Percentiles rank a stretch among this genome's conserved stretches.
Evolutionary conservation across 1,139 yeast species (phyloP).

Genomic region (Sporopachydermia cereana): DNA sequence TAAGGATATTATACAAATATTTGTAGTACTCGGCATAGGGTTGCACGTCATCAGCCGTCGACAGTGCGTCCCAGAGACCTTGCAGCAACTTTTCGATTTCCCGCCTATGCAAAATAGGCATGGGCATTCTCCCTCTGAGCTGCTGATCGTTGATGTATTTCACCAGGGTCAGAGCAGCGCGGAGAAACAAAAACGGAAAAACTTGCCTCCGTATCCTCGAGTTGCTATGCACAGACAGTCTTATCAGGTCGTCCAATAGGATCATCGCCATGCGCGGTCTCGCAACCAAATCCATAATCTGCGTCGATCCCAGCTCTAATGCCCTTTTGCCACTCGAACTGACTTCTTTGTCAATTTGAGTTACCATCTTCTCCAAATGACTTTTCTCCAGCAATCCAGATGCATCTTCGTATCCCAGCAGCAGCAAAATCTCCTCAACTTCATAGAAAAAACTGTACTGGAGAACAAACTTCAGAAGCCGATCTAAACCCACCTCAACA

Average conservation of each 20-base stretch:
- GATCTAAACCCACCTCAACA: background rate
- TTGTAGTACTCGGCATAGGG: background rate
- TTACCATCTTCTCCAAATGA: background rate
- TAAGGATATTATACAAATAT: background rate
- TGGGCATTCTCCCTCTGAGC: constrained; percentile 39
- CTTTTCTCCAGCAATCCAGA: background rate
- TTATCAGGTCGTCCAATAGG: constrained; percentile 38
- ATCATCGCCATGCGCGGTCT: constrained; percentile 32
- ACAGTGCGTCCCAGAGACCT: constrained; percentile 24
- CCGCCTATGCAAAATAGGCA: constrained; percentile 37
- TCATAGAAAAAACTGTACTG: background rate
- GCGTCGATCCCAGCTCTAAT: constrained; percentile 37
- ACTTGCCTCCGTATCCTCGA: constrained; percentile 18
- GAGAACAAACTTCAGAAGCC: background rate
- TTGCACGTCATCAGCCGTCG: constrained; percentile 12
- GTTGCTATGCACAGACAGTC: constrained; percentile 19
- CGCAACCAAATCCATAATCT: constrained; percentile 24
- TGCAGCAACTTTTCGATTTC: constrained; percentile 31
- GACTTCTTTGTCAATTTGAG: constrained; percentile 11
- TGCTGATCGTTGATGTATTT: constrained; percentile 41
- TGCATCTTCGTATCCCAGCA: background rate
- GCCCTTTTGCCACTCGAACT: constrained; percentile 1
- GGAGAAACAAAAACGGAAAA: constrained; percentile 31
- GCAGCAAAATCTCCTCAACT: background rate
- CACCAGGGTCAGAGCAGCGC: constrained; percentile 40